Evolutionary conservation across 805 yeast species (phyloP), one percentile per base, ranked within the genome.

Genomic region (Metschnikowia lochheadii): DNA sequence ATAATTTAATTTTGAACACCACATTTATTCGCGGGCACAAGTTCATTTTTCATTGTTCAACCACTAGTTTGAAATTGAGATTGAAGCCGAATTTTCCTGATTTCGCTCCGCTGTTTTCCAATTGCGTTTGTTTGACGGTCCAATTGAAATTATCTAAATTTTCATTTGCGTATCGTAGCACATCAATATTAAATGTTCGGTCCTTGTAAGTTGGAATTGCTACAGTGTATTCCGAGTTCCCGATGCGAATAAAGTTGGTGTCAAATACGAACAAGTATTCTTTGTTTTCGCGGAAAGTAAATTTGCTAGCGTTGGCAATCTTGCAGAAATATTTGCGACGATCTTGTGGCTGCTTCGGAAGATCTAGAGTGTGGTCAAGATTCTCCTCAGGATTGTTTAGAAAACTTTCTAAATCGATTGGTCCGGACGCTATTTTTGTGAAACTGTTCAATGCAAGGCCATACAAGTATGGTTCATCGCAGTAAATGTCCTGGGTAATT

Each of bases 401-500:
- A 18, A 55, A 49, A 4, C 41, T 44, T 17, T 36, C 33, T 10
- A 44, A 36, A 38, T 53, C 57, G 33, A 55, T 45, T 13, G 49
- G 44, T 21, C 29, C 59, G 18, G 63, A 65, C 5, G 72, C 64
- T 38, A 84, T 65, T 40, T 66, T 70, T 18, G 82, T 81, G 59
- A 84, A 77, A 47, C 85, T 78, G 45, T 82, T 76, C 52, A 83
- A 64, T 0, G 81, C 84, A 40, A 78, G 74, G 0, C 89, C 88
- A 55, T 83, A 84, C 13, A 85, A 63, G 59, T 68, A 84, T 1
- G 90, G 90, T 56, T 74, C 72, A 40, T 83, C 87, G 33, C 69
- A 68, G 58, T 81, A 81, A 3, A 81, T 64, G 57, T 85, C 89
- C 3, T 85, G 87, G 32, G 75, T 78, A 8, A 83, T 80, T 20